Base-by-base conservation (phyloP, 352 stramenopile genomes). In the Globisporangium rhizosaccharum region DNA sequence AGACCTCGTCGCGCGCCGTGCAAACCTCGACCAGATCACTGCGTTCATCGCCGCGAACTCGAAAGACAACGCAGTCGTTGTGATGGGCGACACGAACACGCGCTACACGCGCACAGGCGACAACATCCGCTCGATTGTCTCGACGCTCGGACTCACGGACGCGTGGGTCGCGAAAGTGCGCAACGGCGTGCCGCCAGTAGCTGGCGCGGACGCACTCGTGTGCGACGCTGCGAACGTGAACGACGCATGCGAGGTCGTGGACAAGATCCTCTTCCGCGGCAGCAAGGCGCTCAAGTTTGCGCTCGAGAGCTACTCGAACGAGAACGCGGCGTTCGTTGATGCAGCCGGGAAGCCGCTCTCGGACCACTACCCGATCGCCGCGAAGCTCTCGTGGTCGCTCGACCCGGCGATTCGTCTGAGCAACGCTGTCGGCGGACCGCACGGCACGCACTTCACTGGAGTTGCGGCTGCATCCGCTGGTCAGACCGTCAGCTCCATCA, bases 181-280 rank as follows among this genome's bases (percentile, higher is more conserved):
- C 51, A 76, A 72, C 15, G 72, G 70, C 6, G 42, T 60, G 5
- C 42, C 63, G 4, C 75, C 75, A 0, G 57, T 68, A 1, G 62
- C 72, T 18, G 75, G 72, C 12, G 66, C 67, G 0, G 61, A 69
- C 10, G 72, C 75, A n/a, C 56, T 84, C 18, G 59, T 64, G 50
- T 84, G 75, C 26, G 65, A 71, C 9, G 58, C 62, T 3, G 63
- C 56, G 5, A 70, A 67, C 45, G 72, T 75, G 49, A 72, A 65
- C 17, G 68, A 79, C 52, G 56, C 66, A 44, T 85, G 75, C 48
- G 75, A 85, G 41, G 72, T 82, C 53, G 75, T 85, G 15, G 75
- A 82, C 70, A 85, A 85, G 67, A 79, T 85, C 62, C 66, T 85
- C 57, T 85, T 72, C 62, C 75, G 75, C 20, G 65, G 75, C 52